phyloP scores from a whole-genome alignment of 1,284 basidiomycete genomes.

The Cutaneotrichosporon spelunceum region DNA sequence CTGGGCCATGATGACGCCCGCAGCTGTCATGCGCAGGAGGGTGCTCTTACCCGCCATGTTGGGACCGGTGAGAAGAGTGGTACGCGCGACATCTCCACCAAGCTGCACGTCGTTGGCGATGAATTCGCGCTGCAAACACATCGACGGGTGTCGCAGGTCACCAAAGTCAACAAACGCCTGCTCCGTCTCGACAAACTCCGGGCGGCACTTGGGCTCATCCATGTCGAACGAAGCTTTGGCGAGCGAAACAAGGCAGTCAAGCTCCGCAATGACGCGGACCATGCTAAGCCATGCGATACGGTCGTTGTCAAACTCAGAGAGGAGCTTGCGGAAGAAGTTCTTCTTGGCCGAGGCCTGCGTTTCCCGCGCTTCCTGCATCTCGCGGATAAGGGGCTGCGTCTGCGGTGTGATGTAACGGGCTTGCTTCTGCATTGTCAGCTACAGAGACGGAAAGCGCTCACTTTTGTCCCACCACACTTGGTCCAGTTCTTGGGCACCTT shows the following conservation, averaged over 20 bases:
- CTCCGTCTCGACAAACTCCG: slow-evolving; percentile 76
- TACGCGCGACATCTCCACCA: slow-evolving; percentile 65
- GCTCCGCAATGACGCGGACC: slow-evolving; percentile 68
- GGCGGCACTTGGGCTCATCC: slow-evolving; percentile 88
- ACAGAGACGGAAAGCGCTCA: slow-evolving; percentile 39
- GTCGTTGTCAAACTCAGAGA: slow-evolving; percentile 80
- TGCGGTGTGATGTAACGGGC: slow-evolving; percentile 73
- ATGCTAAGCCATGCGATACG: slow-evolving; percentile 72
- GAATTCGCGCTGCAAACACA: slow-evolving; percentile 71
- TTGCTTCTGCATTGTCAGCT: slow-evolving; percentile 56
- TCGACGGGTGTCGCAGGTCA: slow-evolving; percentile 79
- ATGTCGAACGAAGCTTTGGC: slow-evolving; percentile 85
- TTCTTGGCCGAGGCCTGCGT: slow-evolving; percentile 73
- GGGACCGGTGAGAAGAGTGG: slow-evolving; percentile 89
- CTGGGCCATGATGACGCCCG: slow-evolving; percentile 93
- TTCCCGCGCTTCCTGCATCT: slow-evolving; percentile 87
- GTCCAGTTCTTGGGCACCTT: slow-evolving; percentile 78
- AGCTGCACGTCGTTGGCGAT: slow-evolving; percentile 92
- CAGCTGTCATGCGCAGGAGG: slow-evolving; percentile 90
- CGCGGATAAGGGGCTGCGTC: slow-evolving; percentile 66
- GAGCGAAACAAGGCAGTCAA: slow-evolving; percentile 91
- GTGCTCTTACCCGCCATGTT: slow-evolving; percentile 77
- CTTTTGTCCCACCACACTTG: slow-evolving; percentile 78
- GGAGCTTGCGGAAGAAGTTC: slow-evolving; percentile 75
- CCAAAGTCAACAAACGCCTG: slow-evolving; percentile 75